These are phyloP conservation scores for Exsudoporus floridanus DNA, from an alignment of 1,284 basidiomycete species.

Conservation along the genomic window DNA sequence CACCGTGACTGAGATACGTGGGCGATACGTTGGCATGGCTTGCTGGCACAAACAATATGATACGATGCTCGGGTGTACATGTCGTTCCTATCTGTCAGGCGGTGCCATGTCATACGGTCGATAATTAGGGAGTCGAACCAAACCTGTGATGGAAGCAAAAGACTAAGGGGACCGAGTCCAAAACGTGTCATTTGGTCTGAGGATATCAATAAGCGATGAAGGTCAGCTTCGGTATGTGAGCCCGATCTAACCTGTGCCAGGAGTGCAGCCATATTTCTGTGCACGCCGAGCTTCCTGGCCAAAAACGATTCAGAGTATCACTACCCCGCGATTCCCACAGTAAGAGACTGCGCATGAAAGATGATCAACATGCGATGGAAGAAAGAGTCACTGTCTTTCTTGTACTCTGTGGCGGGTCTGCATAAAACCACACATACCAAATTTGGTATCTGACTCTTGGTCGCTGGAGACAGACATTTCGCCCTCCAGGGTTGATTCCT, in stretches of 20 bases:
- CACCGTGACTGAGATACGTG: background rate
- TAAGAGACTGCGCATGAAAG: background rate
- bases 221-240: background rate
- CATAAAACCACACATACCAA: conserved; percentile 31
- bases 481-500: background rate
- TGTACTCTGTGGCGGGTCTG: background rate
- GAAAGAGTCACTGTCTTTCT: background rate
- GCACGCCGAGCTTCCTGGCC: too few species aligned
- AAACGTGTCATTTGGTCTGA: background rate
- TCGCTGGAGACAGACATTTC: background rate
- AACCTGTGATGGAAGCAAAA: background rate
- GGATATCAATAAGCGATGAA: background rate
- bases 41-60: background rate
- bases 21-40: background rate
- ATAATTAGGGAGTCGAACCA: background rate
- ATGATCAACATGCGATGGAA: background rate
- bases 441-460: conserved; percentile 23
- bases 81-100: background rate
- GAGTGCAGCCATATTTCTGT: too few species aligned
- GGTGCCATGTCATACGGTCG: background rate
- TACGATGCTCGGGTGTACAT: background rate
- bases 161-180: background rate
- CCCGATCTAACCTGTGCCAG: background rate
- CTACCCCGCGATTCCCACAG: too few species aligned
- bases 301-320: background rate